These are phyloP conservation scores for Raffaelea albimanens DNA, from an alignment of 2,329 filamentous ascomycete species.

Conservation along the genomic window DNA sequence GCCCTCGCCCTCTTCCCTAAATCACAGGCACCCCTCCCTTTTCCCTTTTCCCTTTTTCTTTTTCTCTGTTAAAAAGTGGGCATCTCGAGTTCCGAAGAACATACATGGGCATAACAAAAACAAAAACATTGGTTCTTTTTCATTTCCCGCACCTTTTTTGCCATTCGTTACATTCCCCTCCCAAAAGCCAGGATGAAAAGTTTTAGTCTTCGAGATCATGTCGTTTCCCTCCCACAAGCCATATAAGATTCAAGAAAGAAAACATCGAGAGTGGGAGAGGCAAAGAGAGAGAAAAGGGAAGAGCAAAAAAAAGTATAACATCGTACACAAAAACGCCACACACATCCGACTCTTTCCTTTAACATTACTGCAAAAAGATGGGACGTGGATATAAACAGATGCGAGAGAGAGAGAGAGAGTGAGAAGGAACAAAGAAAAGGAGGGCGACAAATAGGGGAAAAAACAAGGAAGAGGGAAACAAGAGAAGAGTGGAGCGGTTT, in stretches of 20 bases:
- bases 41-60: background rate
- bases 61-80: background rate
- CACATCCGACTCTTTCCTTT: background rate
- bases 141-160: background rate
- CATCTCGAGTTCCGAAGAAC: background rate
- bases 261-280: background rate
- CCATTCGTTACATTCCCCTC: background rate
- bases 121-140: background rate
- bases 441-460: background rate
- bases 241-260: background rate
- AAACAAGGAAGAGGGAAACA: background rate
- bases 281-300: background rate
- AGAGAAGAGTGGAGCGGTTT: constrained; percentile 6
- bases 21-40: too few relatives aligned
- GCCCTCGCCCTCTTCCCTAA: too few relatives aligned
- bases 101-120: background rate
- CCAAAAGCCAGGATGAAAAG: background rate
- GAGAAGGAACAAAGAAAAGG: background rate
- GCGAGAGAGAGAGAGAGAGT: background rate
- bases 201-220: too few relatives aligned
- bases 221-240: too few relatives aligned
- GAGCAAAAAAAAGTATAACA: too few relatives aligned
- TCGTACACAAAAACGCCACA: too few relatives aligned
- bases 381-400: background rate
- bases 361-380: background rate